Conservation (phyloP, 2,329 filamentous ascomycete genomes). For the Epichloe typhina region DNA sequence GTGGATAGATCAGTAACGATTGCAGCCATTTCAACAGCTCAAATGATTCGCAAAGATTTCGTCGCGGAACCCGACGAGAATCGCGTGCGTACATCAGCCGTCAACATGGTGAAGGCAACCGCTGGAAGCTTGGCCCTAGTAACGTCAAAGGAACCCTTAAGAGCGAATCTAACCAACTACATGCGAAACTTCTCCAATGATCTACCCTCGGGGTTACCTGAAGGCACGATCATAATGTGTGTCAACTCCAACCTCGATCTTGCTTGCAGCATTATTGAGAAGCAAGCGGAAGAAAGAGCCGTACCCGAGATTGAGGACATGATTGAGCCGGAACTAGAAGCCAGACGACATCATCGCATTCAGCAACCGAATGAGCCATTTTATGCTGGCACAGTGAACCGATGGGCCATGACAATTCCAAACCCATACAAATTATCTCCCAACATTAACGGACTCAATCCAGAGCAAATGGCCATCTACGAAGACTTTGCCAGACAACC, state of each 20-base stretch:
- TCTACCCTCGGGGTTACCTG: conserved; percentile 71
- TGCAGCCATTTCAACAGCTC: conserved; percentile 88
- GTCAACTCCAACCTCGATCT: conserved; percentile 95
- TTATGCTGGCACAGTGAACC: conserved; percentile 66
- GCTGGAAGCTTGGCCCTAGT: conserved; percentile 89
- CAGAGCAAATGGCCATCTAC: conserved; percentile 89
- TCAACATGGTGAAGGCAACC: conserved; percentile 89
- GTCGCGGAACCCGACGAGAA: conserved; percentile 84
- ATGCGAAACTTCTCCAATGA: conserved; percentile 59
- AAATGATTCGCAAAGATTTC: conserved; percentile 94
- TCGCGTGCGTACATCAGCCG: conserved; percentile 70
- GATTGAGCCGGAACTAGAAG: conserved; percentile 68
- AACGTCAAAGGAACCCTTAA: conserved; percentile 93
- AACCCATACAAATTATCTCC: conserved; percentile 83
- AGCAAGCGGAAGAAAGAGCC: conserved; percentile 86
- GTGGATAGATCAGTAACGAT: conserved; percentile 97
- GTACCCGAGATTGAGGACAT: conserved; percentile 91
- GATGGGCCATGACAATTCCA: conserved; percentile 88
- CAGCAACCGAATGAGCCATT: conserved; percentile 74
- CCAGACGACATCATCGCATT: conserved; percentile 61
- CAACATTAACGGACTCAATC: conserved; percentile 56
- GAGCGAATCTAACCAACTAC: conserved; percentile 95
- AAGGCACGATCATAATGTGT: conserved; percentile 95
- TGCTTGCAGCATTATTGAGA: conserved; percentile 87
- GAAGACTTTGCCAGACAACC: conserved; percentile 89